Evolutionary conservation across 2,329 filamentous ascomycete genomes (phyloP).

Genomic region (Beauveria sp.): DNA sequence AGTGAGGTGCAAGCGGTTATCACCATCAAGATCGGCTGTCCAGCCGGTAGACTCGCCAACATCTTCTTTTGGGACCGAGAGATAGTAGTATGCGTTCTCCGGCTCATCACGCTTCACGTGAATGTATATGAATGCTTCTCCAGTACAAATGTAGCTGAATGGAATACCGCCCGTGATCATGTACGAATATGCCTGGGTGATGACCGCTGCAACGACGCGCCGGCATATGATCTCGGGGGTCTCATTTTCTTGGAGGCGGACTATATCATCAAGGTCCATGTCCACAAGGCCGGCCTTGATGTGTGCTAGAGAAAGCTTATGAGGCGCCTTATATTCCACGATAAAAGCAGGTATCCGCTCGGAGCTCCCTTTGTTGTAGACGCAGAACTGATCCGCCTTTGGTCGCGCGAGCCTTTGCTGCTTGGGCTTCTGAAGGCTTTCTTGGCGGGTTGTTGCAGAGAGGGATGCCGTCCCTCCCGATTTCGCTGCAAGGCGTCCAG

Average conservation of each 20-base stretch:
- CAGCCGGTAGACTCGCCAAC: not conserved
- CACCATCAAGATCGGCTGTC: not conserved
- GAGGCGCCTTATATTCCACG: not conserved
- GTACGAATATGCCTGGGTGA: not conserved
- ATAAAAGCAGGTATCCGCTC: not conserved
- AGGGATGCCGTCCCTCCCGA: no score
- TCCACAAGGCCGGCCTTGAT: not conserved
- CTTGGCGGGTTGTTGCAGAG: not conserved
- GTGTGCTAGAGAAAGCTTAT: not conserved
- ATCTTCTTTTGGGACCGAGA: not conserved
- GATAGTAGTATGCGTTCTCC: not conserved
- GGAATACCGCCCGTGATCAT: not conserved
- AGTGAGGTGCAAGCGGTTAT: slow-evolving; percentile 2
- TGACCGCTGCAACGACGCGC: not conserved
- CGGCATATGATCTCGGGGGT: not conserved
- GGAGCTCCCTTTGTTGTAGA: not conserved
- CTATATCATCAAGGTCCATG: slow-evolving; percentile 1
- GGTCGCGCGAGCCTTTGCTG: not conserved
- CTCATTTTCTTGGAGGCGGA: not conserved
- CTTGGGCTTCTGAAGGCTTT: no score
- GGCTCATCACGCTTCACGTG: not conserved
- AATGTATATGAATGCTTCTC: not conserved
- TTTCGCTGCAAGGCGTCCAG: not conserved
- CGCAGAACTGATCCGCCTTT: not conserved
- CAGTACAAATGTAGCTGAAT: not conserved